Evolutionary conservation across 352 stramenopile genomes (phyloP).

Genomic region (Globisporangium perplexum): DNA sequence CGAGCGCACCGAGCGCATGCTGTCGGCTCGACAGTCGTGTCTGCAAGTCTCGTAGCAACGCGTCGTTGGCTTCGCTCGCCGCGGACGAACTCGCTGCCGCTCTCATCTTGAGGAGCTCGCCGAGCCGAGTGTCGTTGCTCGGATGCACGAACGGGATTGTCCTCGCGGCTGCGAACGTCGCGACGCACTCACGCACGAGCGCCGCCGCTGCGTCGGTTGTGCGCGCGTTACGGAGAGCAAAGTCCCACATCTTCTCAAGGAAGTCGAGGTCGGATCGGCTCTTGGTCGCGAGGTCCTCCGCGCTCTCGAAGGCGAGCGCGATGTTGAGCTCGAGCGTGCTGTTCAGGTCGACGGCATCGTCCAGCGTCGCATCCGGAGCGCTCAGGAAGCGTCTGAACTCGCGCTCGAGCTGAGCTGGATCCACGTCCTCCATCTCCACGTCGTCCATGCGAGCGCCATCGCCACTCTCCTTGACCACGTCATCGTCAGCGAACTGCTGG

Average conservation of each 20-base stretch:
- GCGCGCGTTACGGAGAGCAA: constrained; percentile 5
- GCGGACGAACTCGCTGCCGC: not conserved
- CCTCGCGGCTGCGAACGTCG: constrained; percentile 3
- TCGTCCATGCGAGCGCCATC: not conserved
- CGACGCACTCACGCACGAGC: constrained; percentile 10
- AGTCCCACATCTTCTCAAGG: constrained; percentile 15
- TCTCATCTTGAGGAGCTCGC: constrained; percentile 6
- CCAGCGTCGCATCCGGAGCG: constrained; percentile 1
- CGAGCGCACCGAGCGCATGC: constrained; percentile 5
- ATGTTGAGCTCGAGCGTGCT: constrained; percentile 14
- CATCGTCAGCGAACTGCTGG: constrained; percentile 1
- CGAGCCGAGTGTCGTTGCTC: constrained; percentile 10
- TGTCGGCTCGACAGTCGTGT: constrained; percentile 1
- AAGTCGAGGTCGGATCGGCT: constrained; percentile 12
- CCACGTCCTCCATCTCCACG: not conserved
- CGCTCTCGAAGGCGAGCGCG: constrained; percentile 6
- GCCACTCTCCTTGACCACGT: not conserved
- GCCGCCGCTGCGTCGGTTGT: constrained; percentile 1
- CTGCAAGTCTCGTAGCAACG: not conserved
- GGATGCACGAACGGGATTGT: constrained; percentile 12
- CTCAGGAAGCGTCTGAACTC: constrained; percentile 8
- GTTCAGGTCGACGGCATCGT: constrained; percentile 8
- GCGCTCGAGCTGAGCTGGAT: not conserved
- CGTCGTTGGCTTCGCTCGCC: not conserved
- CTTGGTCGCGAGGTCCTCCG: not conserved